Conservation (phyloP, 139 green algal species). For the Zygnema circumcarinatum region DNA sequence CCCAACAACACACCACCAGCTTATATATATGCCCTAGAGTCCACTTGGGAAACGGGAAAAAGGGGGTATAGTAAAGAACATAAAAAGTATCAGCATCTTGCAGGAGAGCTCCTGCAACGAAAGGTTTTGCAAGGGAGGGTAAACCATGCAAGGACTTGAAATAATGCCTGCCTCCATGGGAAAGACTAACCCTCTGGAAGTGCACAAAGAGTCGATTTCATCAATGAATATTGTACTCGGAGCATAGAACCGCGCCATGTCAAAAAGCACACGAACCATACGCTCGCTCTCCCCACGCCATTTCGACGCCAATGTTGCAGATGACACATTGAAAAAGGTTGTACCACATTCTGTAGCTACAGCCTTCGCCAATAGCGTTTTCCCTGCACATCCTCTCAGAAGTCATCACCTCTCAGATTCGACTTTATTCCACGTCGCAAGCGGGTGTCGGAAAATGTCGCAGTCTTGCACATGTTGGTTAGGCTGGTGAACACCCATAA, state of each 20-base stretch:
- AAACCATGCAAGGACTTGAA: no score
- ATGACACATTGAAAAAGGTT: constrained; percentile 95
- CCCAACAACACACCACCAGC: not conserved
- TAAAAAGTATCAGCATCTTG: no score
- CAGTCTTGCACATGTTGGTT: no score
- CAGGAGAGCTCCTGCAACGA: no score
- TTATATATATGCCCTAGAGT: not conserved
- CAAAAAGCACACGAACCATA: constrained; percentile 87
- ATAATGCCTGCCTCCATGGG: not conserved
- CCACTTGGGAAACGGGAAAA: no score
- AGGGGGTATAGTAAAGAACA: no score
- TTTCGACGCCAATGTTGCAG: constrained; percentile 91
- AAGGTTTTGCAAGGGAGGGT: no score
- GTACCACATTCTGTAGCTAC: constrained; percentile 86
- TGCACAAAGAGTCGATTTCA: constrained; percentile 90
- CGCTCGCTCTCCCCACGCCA: constrained; percentile 80
- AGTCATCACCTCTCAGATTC: no score
- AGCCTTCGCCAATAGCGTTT: constrained; percentile 92
- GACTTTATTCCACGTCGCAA: no score
- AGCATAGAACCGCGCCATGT: constrained; percentile 77
- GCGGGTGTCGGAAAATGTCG: no score
- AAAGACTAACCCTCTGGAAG: constrained; percentile 69
- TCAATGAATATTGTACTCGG: constrained; percentile 93
- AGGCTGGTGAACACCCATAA: no score
- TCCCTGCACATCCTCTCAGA: constrained; percentile 44